Base-by-base conservation (phyloP, 768 basidiomycete species). In the Russula sp. region DNA sequence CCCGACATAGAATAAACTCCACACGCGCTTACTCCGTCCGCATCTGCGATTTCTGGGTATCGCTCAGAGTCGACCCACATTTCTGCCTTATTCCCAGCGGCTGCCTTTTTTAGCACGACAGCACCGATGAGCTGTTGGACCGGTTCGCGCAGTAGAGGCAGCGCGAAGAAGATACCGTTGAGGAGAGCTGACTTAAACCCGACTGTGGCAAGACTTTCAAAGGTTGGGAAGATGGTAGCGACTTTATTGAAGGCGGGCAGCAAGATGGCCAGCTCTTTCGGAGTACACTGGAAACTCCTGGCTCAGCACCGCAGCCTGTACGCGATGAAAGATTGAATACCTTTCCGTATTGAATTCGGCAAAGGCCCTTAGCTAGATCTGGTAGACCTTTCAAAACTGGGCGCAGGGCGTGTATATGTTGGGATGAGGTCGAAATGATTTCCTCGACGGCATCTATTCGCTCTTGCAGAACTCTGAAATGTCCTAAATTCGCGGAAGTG, bases 341-440 rank as follows among this genome's bases (percentile, higher is more conserved):
- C 77, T 93, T 90, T 52, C 93, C 90, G 68, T 96, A 96, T 70
- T 95, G 92, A 37, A 98, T 89, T 35, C 94, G 79, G 64, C 86
- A 88, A 16, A 98, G 76, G 0, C 96, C 96, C 70, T 83, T 88
- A 0, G 89, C 85, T 51, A 98, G 82, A 72, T 98, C 94, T 0
- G 94, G 94, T n/a, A 94, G 78, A 39, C 82, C 82, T 70, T 76
- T 85, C 59, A 96, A 77, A n/a, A 84, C 71, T 40, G 82, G 79
- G 18, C 88, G 83, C n/a, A 96, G 79, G 39, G 79, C 81, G 40
- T 82, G 80, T 47, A 95, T 76, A 48, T 79, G 79, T 16, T 84
- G 82, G 0, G 85, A 87, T 16, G 78, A 73, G 68, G 84, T 87
- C 6, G 76, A 69, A 53, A 81, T 73, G 57, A 98, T 87, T 73